Evolutionary conservation across 1,284 basidiomycete genomes (phyloP).

Genomic region (Naganishia sp.): DNA sequence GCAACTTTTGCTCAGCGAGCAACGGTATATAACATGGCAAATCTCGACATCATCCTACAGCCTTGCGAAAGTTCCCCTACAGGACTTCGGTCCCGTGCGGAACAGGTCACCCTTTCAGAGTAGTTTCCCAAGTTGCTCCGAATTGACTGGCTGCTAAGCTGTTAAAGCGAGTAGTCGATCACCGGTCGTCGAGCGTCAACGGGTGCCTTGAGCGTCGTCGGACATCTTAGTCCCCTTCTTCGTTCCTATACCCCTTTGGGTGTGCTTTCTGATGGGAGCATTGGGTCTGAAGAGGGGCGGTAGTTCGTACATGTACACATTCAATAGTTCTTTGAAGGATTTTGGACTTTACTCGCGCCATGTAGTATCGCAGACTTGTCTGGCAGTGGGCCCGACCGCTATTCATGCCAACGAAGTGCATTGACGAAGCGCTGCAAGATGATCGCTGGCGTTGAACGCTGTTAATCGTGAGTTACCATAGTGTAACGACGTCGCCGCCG

Average conservation of each 20-base stretch:
- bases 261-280: conserved; percentile 31
- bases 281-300: conserved; percentile 30
- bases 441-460: too few species aligned
- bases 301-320: conserved; percentile 25
- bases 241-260: conserved; percentile 7
- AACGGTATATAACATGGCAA: conserved; percentile 3
- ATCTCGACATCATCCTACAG: neutral
- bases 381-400: too few species aligned
- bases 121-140: conserved; percentile 31
- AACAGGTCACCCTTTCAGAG: conserved; percentile 29
- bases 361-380: too few species aligned
- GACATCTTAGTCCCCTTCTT: conserved; percentile 30
- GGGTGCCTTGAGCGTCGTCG: conserved; percentile 28
- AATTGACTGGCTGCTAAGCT: conserved; percentile 29
- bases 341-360: too few species aligned
- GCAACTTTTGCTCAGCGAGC: conserved; percentile 3
- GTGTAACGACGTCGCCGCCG: too few species aligned
- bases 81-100: conserved; percentile 31
- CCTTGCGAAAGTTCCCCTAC: neutral
- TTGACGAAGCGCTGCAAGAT: too few species aligned
- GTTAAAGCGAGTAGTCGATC: conserved; percentile 24
- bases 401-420: too few species aligned
- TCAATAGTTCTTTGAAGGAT: neutral
- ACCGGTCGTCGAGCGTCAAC: conserved; percentile 31
- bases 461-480: too few species aligned